Percentiles rank a stretch among this genome's conserved stretches.
phyloP scores from a whole-genome alignment of 805 yeast genomes.

The Cyberlindnera euphorbiae region DNA sequence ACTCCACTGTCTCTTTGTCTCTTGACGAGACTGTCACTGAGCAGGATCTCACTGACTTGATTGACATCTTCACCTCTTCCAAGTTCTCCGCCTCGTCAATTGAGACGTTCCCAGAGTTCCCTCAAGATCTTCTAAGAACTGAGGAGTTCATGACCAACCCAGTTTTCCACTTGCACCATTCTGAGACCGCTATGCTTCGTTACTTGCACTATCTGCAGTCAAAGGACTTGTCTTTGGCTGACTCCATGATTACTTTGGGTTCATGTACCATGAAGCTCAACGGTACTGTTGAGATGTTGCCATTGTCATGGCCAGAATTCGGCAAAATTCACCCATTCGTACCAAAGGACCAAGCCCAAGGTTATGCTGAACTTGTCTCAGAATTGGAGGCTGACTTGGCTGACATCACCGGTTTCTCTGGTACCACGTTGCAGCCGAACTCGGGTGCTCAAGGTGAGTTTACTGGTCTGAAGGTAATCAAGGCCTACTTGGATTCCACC shows the following conservation, averaged over 20 bases:
- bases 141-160: slow-evolving; percentile 61
- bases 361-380: slow-evolving; percentile 68
- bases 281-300: slow-evolving; percentile 91
- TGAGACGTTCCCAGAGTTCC: slow-evolving; percentile 44
- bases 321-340: slow-evolving; percentile 87
- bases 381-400: slow-evolving; percentile 83
- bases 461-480: slow-evolving; percentile 85
- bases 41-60: slow-evolving; percentile 53
- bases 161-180: slow-evolving; percentile 83
- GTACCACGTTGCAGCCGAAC: slow-evolving; percentile 90
- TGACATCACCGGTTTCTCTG: slow-evolving; percentile 89
- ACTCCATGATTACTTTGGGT: slow-evolving; percentile 96
- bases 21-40: slow-evolving; percentile 83
- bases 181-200: slow-evolving; percentile 93
- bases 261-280: slow-evolving; percentile 98
- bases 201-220: slow-evolving; percentile 80
- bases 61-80: slow-evolving; percentile 53
- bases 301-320: slow-evolving; percentile 93
- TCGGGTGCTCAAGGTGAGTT: slow-evolving; percentile 99
- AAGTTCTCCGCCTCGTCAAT: slow-evolving; percentile 21
- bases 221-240: slow-evolving; percentile 88
- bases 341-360: slow-evolving; percentile 83
- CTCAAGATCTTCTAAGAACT: slow-evolving; percentile 45
- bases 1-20: slow-evolving; percentile 62
- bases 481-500: slow-evolving; percentile 62